A percentile compares a stretch with the other conserved stretches of the same genome.
phyloP scores from a whole-genome alignment of 2,329 filamentous ascomycete genomes.

The Acrodontium crateriforme region DNA sequence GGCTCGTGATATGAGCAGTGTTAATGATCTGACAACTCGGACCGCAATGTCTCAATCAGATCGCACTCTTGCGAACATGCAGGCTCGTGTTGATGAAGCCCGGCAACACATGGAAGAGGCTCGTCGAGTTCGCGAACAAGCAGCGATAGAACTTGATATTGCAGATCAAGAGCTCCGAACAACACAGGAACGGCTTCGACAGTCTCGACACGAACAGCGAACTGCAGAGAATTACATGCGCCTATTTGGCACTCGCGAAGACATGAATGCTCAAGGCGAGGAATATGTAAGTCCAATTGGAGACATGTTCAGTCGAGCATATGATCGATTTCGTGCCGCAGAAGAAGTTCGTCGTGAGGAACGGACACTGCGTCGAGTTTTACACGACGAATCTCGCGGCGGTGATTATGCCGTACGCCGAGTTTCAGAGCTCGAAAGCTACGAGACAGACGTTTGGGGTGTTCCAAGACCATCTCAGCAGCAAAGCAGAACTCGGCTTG shows the following conservation, averaged over 20 bases:
- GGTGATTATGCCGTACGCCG: slow-evolving; percentile 9
- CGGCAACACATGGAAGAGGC: slow-evolving; percentile 19
- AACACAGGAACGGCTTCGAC: slow-evolving; percentile 18
- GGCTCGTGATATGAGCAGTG: slow-evolving; percentile 11
- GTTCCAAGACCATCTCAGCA: slow-evolving; percentile 11
- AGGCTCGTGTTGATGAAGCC: slow-evolving; percentile 19
- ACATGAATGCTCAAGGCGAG: slow-evolving; percentile 30
- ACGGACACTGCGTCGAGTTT: slow-evolving; percentile 18
- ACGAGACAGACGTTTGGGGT: slow-evolving; percentile 19
- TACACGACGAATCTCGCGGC: slow-evolving; percentile 17
- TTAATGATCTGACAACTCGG: slow-evolving; percentile 9
- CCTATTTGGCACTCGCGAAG: slow-evolving; percentile 34
- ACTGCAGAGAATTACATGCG: slow-evolving; percentile 26
- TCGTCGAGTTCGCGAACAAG: slow-evolving; percentile 19
- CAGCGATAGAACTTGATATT: slow-evolving; percentile 19
- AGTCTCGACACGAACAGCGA: slow-evolving; percentile 22
- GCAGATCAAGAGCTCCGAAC: slow-evolving; percentile 21
- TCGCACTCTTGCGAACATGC: slow-evolving; percentile 13
- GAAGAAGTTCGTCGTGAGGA: slow-evolving; percentile 25
- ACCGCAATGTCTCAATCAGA: slow-evolving; percentile 9
- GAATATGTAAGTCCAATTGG: slow-evolving; percentile 36
- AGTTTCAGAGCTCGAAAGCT: slow-evolving; percentile 10
- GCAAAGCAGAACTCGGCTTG: not conserved
- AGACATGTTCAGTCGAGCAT: slow-evolving; percentile 33
- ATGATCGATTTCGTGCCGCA: slow-evolving; percentile 29